Conservation (phyloP, 2,329 filamentous ascomycete species). For the Diaporthe citri region DNA sequence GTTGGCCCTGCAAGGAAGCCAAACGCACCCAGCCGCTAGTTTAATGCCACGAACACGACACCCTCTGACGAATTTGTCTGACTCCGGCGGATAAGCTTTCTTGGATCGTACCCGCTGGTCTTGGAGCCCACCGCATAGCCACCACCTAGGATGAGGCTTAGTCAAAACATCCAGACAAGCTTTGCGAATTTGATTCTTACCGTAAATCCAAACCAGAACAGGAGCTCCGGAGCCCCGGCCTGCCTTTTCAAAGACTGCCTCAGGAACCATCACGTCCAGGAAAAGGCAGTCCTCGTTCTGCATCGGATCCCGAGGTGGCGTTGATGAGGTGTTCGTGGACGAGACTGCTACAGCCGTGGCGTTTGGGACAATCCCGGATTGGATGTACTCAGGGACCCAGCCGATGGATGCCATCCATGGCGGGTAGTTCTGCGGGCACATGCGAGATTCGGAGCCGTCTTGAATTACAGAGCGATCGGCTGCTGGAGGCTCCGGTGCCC, state of each 20-base stretch:
- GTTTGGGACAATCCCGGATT: neutral
- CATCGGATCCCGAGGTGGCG: neutral
- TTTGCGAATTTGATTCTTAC: neutral
- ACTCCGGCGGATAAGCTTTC: neutral
- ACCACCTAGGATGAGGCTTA: conserved; percentile 49
- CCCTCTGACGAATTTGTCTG: conserved; percentile 44
- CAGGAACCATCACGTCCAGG: conserved; percentile 58
- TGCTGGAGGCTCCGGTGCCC: neutral
- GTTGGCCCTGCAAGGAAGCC: conserved; percentile 58
- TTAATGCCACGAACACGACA: conserved; percentile 59
- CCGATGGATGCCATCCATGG: conserved; percentile 1
- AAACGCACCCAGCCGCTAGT: conserved; percentile 59
- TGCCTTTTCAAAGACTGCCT: neutral
- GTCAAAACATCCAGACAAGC: neutral
- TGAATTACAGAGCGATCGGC: neutral
- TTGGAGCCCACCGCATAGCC: conserved; percentile 58
- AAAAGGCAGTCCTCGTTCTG: conserved; percentile 61
- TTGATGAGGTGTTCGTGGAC: neutral
- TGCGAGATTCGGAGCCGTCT: neutral
- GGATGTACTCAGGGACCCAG: neutral
- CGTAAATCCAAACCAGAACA: conserved; percentile 59
- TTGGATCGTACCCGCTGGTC: conserved; percentile 33
- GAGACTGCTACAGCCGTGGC: neutral
- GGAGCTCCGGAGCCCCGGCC: conserved; percentile 52
- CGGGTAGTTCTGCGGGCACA: neutral